Evolutionary conservation across 1,284 basidiomycete genomes (phyloP).

Genomic region (Malassezia furfur): DNA sequence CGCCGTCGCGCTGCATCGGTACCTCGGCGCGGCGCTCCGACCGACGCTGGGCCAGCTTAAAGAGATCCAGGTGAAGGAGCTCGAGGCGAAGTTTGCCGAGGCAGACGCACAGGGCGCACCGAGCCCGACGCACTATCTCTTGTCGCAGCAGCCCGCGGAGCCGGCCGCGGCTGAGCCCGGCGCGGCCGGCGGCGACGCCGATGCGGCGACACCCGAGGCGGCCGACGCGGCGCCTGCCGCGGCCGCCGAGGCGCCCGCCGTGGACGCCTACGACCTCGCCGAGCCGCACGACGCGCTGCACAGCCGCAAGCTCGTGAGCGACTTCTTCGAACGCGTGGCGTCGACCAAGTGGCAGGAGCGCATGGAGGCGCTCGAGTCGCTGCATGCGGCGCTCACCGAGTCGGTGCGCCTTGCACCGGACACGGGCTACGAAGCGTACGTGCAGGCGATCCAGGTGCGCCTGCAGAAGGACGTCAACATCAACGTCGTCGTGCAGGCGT

Average conservation of each 20-base stretch:
- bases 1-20: slow-evolving; percentile 70
- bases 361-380: slow-evolving; percentile 71
- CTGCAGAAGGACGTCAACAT: slow-evolving; percentile 88
- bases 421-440: slow-evolving; percentile 60
- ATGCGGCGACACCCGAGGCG: slow-evolving; percentile 13
- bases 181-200: slow-evolving; percentile 49
- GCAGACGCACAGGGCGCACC: slow-evolving; percentile 75
- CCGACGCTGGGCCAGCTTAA: slow-evolving; percentile 85
- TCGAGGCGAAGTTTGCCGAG: slow-evolving; percentile 77
- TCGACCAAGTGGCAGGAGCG: slow-evolving; percentile 98
- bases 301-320: slow-evolving; percentile 54
- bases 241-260: slow-evolving; percentile 49
- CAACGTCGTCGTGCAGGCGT: slow-evolving; percentile 83
- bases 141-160: slow-evolving; percentile 56
- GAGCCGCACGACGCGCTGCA: slow-evolving; percentile 72
- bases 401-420: slow-evolving; percentile 67
- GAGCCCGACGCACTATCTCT: slow-evolving; percentile 66
- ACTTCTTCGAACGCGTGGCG: slow-evolving; percentile 56
- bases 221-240: slow-evolving; percentile 37
- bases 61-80: slow-evolving; percentile 93
- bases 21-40: slow-evolving; percentile 76
- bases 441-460: slow-evolving; percentile 67
- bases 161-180: slow-evolving; percentile 42
- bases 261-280: slow-evolving; percentile 72
- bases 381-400: slow-evolving; percentile 62